Conservation (phyloP, 352 stramenopile species). For the Phytophthora fragariae region DNA sequence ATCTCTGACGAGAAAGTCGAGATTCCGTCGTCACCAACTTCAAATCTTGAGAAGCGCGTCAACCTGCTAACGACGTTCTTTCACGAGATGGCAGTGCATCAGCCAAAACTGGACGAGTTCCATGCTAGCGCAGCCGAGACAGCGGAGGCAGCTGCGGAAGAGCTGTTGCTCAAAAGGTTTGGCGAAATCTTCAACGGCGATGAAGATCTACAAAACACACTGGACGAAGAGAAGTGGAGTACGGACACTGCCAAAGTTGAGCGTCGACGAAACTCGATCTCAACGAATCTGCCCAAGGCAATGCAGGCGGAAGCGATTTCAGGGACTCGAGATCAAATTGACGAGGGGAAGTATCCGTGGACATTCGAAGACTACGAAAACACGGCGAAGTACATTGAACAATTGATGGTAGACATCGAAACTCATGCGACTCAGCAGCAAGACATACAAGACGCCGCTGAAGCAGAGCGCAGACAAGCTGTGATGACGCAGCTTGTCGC, state of each 20-base stretch:
- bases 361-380: slow-evolving; percentile 62
- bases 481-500: slow-evolving; percentile 30
- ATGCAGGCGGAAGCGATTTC: slow-evolving; percentile 7
- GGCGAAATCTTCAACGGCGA: slow-evolving; percentile 55
- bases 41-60: slow-evolving; percentile 31
- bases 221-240: slow-evolving; percentile 67
- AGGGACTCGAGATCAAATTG: background rate
- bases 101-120: slow-evolving; percentile 38
- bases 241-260: slow-evolving; percentile 32
- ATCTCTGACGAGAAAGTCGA: background rate
- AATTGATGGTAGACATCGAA: slow-evolving; percentile 48
- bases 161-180: slow-evolving; percentile 48
- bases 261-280: slow-evolving; percentile 22
- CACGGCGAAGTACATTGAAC: slow-evolving; percentile 58
- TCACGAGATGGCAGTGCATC: slow-evolving; percentile 59
- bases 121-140: slow-evolving; percentile 13
- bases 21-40: slow-evolving; percentile 1
- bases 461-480: slow-evolving; percentile 5
- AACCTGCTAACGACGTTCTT: slow-evolving; percentile 55
- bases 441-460: slow-evolving; percentile 1
- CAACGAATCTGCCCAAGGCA: slow-evolving; percentile 32
- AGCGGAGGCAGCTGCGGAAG: slow-evolving; percentile 32
- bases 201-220: slow-evolving; percentile 46
- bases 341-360: slow-evolving; percentile 11
- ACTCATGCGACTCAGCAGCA: slow-evolving; percentile 26